A percentile compares a stretch with the other conserved stretches of the same genome.
Conservation (phyloP, 768 basidiomycete genomes). For the Cystobasidium onofrii region DNA sequence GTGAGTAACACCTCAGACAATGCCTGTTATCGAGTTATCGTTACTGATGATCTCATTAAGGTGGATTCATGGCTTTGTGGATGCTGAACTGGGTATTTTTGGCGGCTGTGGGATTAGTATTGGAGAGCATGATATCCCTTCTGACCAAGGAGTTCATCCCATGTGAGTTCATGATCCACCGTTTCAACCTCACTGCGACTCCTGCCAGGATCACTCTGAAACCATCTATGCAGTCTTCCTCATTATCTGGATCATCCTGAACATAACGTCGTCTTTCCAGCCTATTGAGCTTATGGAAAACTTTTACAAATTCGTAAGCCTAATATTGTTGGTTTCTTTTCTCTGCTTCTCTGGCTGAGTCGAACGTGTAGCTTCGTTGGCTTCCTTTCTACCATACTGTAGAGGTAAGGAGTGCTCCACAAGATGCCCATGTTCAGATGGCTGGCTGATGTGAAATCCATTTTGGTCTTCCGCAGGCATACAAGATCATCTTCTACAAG, state of each 20-base stretch:
- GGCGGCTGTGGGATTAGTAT: conserved; percentile 42
- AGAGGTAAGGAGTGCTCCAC: background rate
- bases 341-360: background rate
- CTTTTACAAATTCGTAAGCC: conserved; percentile 42
- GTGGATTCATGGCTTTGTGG: conserved; percentile 45
- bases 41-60: conserved; percentile 21
- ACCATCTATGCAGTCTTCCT: conserved; percentile 42
- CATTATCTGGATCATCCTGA: conserved; percentile 45
- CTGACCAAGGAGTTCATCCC: conserved; percentile 33
- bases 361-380: conserved; percentile 35
- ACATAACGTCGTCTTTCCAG: conserved; percentile 43
- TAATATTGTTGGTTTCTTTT: background rate
- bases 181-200: background rate
- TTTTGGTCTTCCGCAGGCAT: conserved; percentile 36
- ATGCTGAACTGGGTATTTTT: conserved; percentile 44
- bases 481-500: conserved; percentile 45
- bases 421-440: no score
- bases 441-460: background rate
- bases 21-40: background rate
- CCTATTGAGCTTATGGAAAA: conserved; percentile 42
- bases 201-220: background rate
- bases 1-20: background rate
- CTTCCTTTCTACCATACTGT: conserved; percentile 41
- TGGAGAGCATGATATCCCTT: conserved; percentile 43
- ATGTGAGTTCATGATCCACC: background rate